Conservation (phyloP, 768 basidiomycete genomes). For the Lentinus brumalis region DNA sequence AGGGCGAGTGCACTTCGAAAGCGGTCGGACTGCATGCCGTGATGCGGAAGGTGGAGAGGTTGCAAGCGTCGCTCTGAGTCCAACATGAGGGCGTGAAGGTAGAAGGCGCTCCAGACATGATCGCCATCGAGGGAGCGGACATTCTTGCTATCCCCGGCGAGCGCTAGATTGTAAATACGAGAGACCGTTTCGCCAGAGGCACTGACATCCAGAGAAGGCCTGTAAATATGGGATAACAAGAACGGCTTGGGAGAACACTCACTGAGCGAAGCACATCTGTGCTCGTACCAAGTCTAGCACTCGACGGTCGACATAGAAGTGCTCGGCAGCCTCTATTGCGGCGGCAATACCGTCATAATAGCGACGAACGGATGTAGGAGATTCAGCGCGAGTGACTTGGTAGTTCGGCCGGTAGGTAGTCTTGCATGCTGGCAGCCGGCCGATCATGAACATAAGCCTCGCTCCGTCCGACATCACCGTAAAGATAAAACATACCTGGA, state of each 20-base stretch:
- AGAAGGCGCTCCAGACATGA: background rate
- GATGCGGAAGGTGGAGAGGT: background rate
- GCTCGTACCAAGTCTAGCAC: background rate
- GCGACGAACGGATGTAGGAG: background rate
- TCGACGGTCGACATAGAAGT: background rate
- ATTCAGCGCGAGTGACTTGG: background rate
- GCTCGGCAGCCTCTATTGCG: background rate
- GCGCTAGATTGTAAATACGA: background rate
- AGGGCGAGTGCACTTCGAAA: background rate
- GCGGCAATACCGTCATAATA: background rate
- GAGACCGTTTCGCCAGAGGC: background rate
- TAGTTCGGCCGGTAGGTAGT: background rate
- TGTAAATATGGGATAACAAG: background rate
- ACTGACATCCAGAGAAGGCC: background rate
- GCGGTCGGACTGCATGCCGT: background rate
- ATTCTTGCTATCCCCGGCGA: background rate
- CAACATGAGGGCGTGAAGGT: background rate
- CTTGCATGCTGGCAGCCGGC: background rate
- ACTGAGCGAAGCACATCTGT: background rate
- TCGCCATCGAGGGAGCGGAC: background rate
- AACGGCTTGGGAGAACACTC: background rate
- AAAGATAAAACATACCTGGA: too few relatives aligned
- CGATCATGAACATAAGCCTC: too few relatives aligned
- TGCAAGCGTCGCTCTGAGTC: background rate
- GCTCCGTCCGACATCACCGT: too few relatives aligned